Conservation (phyloP, 2,329 filamentous ascomycete species). For the Paraconiothyrium sp. region DNA sequence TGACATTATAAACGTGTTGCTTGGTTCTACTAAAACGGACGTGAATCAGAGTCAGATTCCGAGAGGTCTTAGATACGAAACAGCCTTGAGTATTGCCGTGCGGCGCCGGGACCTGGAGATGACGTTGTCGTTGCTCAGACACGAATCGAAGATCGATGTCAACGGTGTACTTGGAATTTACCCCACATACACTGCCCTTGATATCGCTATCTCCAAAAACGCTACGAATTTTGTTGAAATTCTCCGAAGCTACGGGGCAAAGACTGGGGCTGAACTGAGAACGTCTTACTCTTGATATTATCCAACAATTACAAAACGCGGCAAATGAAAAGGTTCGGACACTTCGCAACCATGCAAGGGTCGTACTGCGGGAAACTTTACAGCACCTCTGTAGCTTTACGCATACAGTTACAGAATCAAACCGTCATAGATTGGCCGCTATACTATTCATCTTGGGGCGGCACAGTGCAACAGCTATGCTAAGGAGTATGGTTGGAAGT, state of each 20-base stretch:
- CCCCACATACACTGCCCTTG: neutral
- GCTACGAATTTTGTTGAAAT: constrained; percentile 9
- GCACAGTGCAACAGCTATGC: too few species aligned
- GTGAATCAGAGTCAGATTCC: neutral
- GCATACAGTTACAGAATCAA: too few species aligned
- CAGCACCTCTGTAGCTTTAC: too few species aligned
- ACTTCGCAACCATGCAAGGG: too few species aligned
- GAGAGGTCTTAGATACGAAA: too few species aligned
- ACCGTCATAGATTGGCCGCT: too few species aligned
- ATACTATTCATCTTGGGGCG: too few species aligned
- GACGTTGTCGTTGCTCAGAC: constrained; percentile 7
- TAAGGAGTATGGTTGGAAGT: too few species aligned
- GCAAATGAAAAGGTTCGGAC: too few species aligned
- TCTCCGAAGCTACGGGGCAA: constrained; percentile 12
- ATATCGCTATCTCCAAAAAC: neutral
- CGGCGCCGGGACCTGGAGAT: neutral
- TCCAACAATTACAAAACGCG: too few species aligned
- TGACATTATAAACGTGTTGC: neutral
- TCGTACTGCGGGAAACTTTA: too few species aligned
- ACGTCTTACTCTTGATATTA: too few species aligned
- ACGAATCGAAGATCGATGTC: constrained; percentile 9
- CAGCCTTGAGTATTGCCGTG: constrained; percentile 14
- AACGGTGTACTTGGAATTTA: neutral
- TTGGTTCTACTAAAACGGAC: neutral
- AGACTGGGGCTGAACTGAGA: neutral